Evolutionary conservation across 2,329 filamentous ascomycete species (phyloP), one percentile per base, ranked within the genome.

Genomic region (Pseudocercospora eumusae): DNA sequence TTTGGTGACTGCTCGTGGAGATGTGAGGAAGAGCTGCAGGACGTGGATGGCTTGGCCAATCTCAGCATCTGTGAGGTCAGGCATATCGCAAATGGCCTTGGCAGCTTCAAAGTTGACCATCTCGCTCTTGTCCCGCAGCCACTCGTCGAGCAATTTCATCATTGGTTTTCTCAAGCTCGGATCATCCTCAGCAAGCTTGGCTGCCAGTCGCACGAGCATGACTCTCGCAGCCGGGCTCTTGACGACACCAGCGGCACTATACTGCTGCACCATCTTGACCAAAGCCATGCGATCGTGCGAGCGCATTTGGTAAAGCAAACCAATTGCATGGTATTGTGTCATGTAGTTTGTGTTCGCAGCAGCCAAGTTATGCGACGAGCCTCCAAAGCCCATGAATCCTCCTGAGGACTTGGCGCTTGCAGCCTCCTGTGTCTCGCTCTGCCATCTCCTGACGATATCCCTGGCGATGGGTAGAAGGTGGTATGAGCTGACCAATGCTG

Each of bases 251-350:
- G 92, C 86, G 57, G 89, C 88, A 57, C 92, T 92, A 75, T 97
- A 98, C 77, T 99, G 95, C 81, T 99, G 95, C n/a, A 99, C 93
- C 95, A 99, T 98, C 85, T 99, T 99, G 64, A 98, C 93, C 71
- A 99, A 81, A 21, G 95, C 93, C 95, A 99, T 99, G 72, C 95
- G 88, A 77, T 99, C 95, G 77, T 97, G 93, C 72, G 90, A 90
- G 73, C 95, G 90, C 92, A 98, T 98, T 80, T 98, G 93, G 78
- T 98, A 99, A 49, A 99, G 80, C 59, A 99, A 85, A 66, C 95
- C 95, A 80, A 99, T 96, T 66, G 95, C 95, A 77, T 99, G 95
- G 78, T 99, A 99, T 77, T 99, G 95, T 61, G 92, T 90, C 92
- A 98, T 98, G 74, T 91, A 96, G 69, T 95, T 98, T 73, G 92